Evolutionary conservation across 2,329 filamentous ascomycete species (phyloP), one percentile per base, ranked within the genome.

Genomic region (Scytalidium sp.): DNA sequence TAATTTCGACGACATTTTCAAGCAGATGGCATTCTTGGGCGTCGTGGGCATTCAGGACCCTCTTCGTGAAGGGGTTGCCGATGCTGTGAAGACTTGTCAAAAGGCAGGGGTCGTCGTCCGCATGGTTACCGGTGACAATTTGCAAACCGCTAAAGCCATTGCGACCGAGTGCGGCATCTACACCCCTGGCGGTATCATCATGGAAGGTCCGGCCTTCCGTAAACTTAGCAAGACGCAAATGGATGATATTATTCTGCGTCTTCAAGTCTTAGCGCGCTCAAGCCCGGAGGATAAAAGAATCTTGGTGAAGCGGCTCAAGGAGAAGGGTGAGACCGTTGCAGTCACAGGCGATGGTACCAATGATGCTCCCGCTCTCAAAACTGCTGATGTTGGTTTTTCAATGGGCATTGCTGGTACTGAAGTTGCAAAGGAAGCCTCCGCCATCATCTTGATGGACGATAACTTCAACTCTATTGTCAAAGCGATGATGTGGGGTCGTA

Each of bases 21-120:
- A 78, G 46, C 76, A 88, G 47, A 89, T 93, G 81, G 83, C 79
- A 3, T 88, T 90, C 71, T 70, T 90, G 56, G 83, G 83, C 17
- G 73, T 89, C 39, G 84, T 88, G 44, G 87, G 86, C 58, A 90
- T 90, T 61, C 85, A 89, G 63, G 87, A 90, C 65, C 87, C 87
- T 27, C 79, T 90, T 17, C 75, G 87, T 49, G 75, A 79, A 5
- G 84, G 85, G 56, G 87, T 90, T 19, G 75, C 81, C 13, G 77
- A 81, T 43, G 86, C 87, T 41, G 87, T 90, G 48, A 72, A 74
- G 51, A 80, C 81, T 61, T 88, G 85, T 54, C 79, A 84, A 56
- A 75, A 75, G 21, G 87, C 87, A 17, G 86, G 86, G 48, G 85
- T 90, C 15, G 75, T 81, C 49, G 84, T 88, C 43, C 84, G 85